Base-by-base conservation (phyloP, 352 stramenopile genomes). In the Thraustochytrium striatum region DNA sequence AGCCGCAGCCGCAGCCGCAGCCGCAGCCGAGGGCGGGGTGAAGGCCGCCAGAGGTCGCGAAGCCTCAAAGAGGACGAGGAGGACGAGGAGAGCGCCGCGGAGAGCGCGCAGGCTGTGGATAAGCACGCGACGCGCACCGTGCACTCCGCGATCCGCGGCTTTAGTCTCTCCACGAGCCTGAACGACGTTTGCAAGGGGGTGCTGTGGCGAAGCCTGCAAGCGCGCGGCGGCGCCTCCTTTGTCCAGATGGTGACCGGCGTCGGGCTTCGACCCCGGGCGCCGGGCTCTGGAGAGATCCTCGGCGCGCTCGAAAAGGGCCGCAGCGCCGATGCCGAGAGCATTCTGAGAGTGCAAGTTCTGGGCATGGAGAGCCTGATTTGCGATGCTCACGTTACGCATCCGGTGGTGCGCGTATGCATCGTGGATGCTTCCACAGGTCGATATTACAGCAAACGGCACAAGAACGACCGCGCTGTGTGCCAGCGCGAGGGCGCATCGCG, bases 361-460 rank as follows among this genome's bases (percentile, higher is more conserved):
- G 52, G 25, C 25, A 43, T 38, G 3, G 44, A 58, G 3, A 75
- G 52, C 25, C 65, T 75, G 2, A 38, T 32, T 8, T 58, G 65
- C 41, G 43, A 75, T 8, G 25, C 21, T 7, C 43, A 50, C 11
- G 30, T 7, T 13, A 38, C 44, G 16, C 43, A 38, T 9, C 30
- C 65, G 11, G 65, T 75, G 8, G 65, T 75, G 16, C 44, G 65
- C 35, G 65, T 75, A 32, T 61, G 65, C 39, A 72, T 75, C 3
- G 65, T 75, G 25, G 50, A 75, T n/a, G 65, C 44, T 5, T 30
- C 41, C 50, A 75, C 41, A 5, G 65, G 65, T 7, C 30, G 52
- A 25, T 75, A 41, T 43, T 41, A 55, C 21, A 13, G 19, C 13
- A 75, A 75, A 25, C 44, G 44, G 7, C 65, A 44, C 9, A 16